Evolutionary conservation across 1,284 basidiomycete species (phyloP), one percentile per base, ranked within the genome.

Genomic region (Ceratobasidium sp.): DNA sequence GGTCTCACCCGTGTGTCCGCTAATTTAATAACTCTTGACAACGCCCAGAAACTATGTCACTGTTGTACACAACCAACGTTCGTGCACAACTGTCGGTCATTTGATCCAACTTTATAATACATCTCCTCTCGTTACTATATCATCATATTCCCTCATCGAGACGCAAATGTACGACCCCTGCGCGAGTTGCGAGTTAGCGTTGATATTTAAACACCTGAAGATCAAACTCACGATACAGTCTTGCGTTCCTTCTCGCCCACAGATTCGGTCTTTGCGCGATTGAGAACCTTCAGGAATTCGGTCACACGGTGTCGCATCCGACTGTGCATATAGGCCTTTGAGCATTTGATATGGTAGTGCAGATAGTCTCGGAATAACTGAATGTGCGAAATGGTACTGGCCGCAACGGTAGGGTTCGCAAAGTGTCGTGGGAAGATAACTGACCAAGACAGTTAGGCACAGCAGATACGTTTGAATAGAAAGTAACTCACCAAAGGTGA

Each of bases 271-370:
- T 99, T 99, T n/a, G 98, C 97, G 62, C 98, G 85, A 81, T 99
- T 99, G 78, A 99, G 85, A 61, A 99, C 90, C 85, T 99, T 99
- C 83, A 98, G 91, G 86, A 99, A 99, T 82, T 98, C 96, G 16
- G 93, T 90, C 14, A 98, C 98, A 30, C 98, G 90, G 80, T 92
- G 88, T 75, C 98, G 88, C 96, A 99, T 98, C 63, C 98, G 87
- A 28, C 95, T 97, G 83, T 99, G 98, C 94, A 99, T 97, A 84
- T 99, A 99, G 0, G 97, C 98, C 82, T 99, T 99, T 69, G 93
- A 96, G 82, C 97, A 98, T 81, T 97, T 99, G 88, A 99, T 98
- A 83, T 99, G 98, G 83, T 99, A 99, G 83, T 99, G 98, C 46
- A 99, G 86, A 81, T 98, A 98, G 82, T 98, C 96, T 66, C 98